Evolutionary conservation across 352 stramenopile species (phyloP).

Genomic region (Labyrinthula sp.): DNA sequence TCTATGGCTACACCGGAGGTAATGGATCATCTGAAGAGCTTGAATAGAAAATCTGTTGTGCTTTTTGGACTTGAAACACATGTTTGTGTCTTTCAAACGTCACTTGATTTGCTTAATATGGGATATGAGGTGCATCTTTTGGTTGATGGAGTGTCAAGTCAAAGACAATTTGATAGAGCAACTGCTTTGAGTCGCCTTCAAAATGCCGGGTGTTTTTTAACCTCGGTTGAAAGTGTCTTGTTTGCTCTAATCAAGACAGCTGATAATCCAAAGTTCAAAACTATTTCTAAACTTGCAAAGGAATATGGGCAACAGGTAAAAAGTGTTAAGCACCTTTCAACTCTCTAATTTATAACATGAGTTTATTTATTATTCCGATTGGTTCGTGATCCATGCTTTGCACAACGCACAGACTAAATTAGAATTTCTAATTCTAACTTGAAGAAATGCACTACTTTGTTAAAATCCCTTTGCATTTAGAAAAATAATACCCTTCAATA

Average conservation of each 20-base stretch:
- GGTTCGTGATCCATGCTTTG: too few relatives aligned
- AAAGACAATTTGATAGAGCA: constrained; percentile 57
- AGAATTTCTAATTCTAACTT: too few relatives aligned
- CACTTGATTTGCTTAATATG: constrained; percentile 74
- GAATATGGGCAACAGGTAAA: too few relatives aligned
- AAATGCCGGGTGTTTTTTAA: constrained; percentile 72
- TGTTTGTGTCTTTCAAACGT: constrained; percentile 82
- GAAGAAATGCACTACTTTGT: too few relatives aligned
- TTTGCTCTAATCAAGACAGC: constrained; percentile 78
- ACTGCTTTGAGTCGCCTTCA: constrained; percentile 76
- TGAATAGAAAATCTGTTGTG: constrained; percentile 53
- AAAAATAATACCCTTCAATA: too few relatives aligned
- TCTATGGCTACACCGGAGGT: constrained; percentile 88
- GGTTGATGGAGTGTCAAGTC: constrained; percentile 74
- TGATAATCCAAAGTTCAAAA: constrained; percentile 70
- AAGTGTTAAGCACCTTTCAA: too few relatives aligned
- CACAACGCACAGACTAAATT: too few relatives aligned
- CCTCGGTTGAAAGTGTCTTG: constrained; percentile 72
- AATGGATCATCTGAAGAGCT: constrained; percentile 6
- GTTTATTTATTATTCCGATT: too few relatives aligned
- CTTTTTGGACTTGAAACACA: constrained; percentile 90
- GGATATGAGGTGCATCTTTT: constrained; percentile 90
- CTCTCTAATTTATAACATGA: too few relatives aligned
- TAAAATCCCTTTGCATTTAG: too few relatives aligned
- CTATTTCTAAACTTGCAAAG: constrained; percentile 75